Conservation (phyloP, 1,284 basidiomycete species). For the Tylopilus sp. region DNA sequence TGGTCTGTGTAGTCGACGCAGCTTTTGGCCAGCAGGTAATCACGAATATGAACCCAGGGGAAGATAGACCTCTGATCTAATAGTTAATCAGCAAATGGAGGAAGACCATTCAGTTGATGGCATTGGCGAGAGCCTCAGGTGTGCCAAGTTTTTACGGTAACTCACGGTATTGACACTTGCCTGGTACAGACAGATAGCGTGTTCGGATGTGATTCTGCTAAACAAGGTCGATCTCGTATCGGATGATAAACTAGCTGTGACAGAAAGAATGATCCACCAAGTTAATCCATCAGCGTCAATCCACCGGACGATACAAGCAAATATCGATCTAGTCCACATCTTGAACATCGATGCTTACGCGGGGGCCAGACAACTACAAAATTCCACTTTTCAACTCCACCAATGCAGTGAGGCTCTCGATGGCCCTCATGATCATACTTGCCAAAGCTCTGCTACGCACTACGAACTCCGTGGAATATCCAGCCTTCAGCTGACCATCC, state of each 20-base stretch:
- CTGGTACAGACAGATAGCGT: constrained; percentile 75
- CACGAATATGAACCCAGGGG: not conserved
- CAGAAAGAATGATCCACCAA: constrained; percentile 58
- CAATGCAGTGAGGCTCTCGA: constrained; percentile 29
- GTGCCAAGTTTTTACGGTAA: constrained; percentile 14
- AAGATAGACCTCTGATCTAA: constrained; percentile 10
- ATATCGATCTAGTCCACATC: constrained; percentile 69
- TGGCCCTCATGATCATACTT: constrained; percentile 18
- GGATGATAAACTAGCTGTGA: constrained; percentile 37
- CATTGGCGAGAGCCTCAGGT: constrained; percentile 77
- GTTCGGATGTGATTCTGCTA: constrained; percentile 82
- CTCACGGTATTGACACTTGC: not conserved
- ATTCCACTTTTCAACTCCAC: constrained; percentile 25
- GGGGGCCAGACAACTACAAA: constrained; percentile 28
- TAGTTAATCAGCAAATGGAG: constrained; percentile 67
- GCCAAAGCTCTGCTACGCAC: constrained; percentile 35
- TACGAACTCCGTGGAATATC: constrained; percentile 71
- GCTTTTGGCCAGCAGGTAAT: constrained; percentile 76
- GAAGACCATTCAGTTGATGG: constrained; percentile 65
- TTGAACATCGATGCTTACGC: constrained; percentile 79
- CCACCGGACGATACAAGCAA: constrained; percentile 62
- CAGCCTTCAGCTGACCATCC: constrained; percentile 66
- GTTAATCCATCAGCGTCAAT: constrained; percentile 79
- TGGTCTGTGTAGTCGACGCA: constrained; percentile 89
- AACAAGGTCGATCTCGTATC: constrained; percentile 83